Conservation (phyloP, 2,329 filamentous ascomycete genomes). For the Xylariomycetidae sp. region DNA sequence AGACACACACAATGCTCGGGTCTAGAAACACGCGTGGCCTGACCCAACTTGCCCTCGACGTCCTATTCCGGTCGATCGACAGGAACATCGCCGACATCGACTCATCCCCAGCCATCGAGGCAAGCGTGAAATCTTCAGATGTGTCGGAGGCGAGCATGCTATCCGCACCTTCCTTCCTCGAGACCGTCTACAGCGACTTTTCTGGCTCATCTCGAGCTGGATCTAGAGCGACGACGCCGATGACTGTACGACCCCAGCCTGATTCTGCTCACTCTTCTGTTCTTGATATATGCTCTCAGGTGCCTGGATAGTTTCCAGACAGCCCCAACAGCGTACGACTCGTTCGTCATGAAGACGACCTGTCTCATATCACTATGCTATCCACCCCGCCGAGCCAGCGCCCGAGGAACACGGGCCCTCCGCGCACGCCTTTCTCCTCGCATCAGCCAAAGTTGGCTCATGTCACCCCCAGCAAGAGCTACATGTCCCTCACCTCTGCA, state of each 20-base stretch:
- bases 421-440: constrained; percentile 16
- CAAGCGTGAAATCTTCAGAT: constrained; percentile 71
- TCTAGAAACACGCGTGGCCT: constrained; percentile 80
- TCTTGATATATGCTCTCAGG: constrained; percentile 16
- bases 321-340: constrained; percentile 41
- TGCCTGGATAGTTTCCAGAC: constrained; percentile 19
- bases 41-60: constrained; percentile 85
- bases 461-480: constrained; percentile 27
- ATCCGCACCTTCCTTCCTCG: constrained; percentile 70
- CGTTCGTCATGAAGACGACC: constrained; percentile 28
- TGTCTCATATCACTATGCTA: constrained; percentile 18
- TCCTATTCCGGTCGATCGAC: constrained; percentile 78
- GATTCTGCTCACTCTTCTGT: constrained; percentile 36
- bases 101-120: constrained; percentile 55
- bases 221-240: constrained; percentile 63
- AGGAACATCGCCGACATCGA: constrained; percentile 61
- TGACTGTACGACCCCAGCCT: constrained; percentile 54
- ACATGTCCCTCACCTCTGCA: constrained; percentile 41
- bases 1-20: constrained; percentile 95
- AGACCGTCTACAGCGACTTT: constrained; percentile 66
- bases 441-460: constrained; percentile 26
- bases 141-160: constrained; percentile 73
- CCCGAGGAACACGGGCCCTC: constrained; percentile 1
- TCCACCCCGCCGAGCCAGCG: constrained; percentile 22
- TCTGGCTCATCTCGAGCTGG: constrained; percentile 49